Evolutionary conservation across 139 green algal genomes (phyloP).

Genomic region (Edaphochlamys debaryana): DNA sequence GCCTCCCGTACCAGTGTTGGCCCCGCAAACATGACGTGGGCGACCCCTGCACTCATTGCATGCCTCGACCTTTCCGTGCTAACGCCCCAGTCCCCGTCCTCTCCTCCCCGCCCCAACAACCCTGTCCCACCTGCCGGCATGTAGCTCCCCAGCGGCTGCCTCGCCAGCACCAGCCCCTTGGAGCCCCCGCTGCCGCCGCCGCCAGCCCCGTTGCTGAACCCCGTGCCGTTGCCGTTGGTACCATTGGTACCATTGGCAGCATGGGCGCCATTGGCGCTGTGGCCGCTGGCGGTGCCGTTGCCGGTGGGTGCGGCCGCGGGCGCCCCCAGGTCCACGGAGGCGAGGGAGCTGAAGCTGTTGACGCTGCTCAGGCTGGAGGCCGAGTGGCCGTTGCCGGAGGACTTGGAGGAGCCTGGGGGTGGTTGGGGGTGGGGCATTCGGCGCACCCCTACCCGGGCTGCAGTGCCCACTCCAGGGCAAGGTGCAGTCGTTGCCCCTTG

Average conservation of each 20-base stretch:
- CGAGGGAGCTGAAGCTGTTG: background rate
- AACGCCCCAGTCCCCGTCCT: too few relatives aligned
- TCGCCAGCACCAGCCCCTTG: conserved; percentile 8
- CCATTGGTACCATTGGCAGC: conserved; percentile 4
- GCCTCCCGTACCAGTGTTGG: background rate
- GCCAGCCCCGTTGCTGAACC: conserved; percentile 8
- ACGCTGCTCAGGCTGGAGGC: background rate
- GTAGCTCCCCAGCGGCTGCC: background rate
- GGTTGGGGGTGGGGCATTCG: too few relatives aligned
- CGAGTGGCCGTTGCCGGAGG: background rate
- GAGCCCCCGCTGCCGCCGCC: background rate
- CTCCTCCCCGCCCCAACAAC: background rate
- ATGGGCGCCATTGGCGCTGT: background rate
- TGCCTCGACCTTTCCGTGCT: too few relatives aligned
- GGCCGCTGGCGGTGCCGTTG: background rate
- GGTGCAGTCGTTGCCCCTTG: too few relatives aligned
- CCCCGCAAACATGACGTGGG: too few relatives aligned
- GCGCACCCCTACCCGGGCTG: background rate
- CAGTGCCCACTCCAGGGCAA: too few relatives aligned
- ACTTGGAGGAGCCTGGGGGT: background rate
- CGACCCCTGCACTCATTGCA: background rate
- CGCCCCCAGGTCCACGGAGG: background rate
- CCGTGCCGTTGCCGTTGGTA: conserved; percentile 6
- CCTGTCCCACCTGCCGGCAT: background rate
- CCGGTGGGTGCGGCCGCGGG: conserved; percentile 3